Base-by-base conservation (phyloP, 345 rosid species). In the Microthlaspi erraticum region DNA sequence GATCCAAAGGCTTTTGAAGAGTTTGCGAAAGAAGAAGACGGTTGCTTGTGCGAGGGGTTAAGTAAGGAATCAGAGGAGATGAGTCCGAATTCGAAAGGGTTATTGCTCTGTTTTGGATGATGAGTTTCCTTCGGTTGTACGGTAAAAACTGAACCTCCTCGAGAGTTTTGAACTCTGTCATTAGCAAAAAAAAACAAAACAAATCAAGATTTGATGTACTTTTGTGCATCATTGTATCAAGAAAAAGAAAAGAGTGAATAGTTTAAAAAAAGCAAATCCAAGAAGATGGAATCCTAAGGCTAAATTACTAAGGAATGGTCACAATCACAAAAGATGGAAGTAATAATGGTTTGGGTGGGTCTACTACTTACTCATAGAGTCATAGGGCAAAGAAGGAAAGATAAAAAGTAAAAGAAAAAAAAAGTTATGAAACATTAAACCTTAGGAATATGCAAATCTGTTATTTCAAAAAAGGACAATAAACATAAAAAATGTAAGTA, bases 1-100 rank as follows among this genome's bases (percentile, higher is more conserved):
- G 85, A 79, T 81, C 88, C 12, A 83, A 74, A 78, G 79, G 83
- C 60, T 80, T 85, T 62, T 12, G 86, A 72, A 62, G 80, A 54
- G 71, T 69, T 66, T 54, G 72, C 63, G 68, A 3, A 74, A 1
- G 76, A 74, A 1, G 76, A 77, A 2, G 29, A 26, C 29, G 79
- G 46, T 46, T 73, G 82, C 26, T 71, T 74, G 11, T 75, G 85
- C 0, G 85, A 71, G 11, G 81, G 81, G 61, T 83, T 81, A 7
- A 78, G 74, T 10, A 83, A 81, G 10, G 81, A 78, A 66, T 83
- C 83, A 10, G 83, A 84, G 26, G 87, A 78, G 59, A 82, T 82
- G 48, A 78, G 63, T 68, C 93, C 93, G 48, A 84, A 81, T 54
- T 77, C 81, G 26, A 72, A 75, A 49, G 76, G 68, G 31, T 62